phyloP scores from a whole-genome alignment of 768 basidiomycete genomes.

The Boletellus emodensis region DNA sequence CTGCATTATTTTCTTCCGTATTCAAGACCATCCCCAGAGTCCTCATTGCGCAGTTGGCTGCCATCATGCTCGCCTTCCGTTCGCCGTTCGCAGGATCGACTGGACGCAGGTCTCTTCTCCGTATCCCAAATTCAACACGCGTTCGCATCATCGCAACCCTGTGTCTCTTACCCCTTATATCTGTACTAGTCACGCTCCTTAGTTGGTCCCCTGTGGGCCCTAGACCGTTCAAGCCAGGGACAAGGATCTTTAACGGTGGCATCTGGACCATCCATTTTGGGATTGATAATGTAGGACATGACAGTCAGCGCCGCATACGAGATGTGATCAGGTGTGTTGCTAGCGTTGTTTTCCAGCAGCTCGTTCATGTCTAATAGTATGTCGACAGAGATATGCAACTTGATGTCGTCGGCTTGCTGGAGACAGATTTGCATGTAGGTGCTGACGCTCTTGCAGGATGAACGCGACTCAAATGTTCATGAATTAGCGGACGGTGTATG shows the following conservation, averaged over 20 bases:
- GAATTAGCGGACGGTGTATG: slow-evolving; percentile 64
- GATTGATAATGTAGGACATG: slow-evolving; percentile 36
- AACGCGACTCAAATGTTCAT: neutral
- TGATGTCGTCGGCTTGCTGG: slow-evolving; percentile 80
- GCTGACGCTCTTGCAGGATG: neutral
- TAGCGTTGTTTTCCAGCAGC: neutral
- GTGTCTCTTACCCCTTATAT: slow-evolving; percentile 40
- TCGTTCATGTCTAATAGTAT: neutral
- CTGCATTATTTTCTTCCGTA: neutral
- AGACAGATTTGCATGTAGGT: slow-evolving; percentile 81
- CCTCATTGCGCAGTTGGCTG: slow-evolving; percentile 47
- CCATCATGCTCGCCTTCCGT: slow-evolving; percentile 46
- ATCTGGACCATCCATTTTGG: slow-evolving; percentile 96
- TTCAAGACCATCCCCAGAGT: slow-evolving; percentile 38
- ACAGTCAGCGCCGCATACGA: slow-evolving; percentile 33
- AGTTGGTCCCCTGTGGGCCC: slow-evolving; percentile 48
- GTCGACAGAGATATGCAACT: slow-evolving; percentile 68
- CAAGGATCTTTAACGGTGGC: slow-evolving; percentile 71
- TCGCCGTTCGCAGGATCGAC: slow-evolving; percentile 28
- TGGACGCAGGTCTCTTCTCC: neutral
- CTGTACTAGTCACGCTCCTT: slow-evolving; percentile 52
- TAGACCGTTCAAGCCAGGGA: slow-evolving; percentile 56
- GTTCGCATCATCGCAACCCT: slow-evolving; percentile 34
- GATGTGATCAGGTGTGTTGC: slow-evolving; percentile 58
- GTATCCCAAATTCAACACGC: slow-evolving; percentile 18